phyloP scores from a whole-genome alignment of 2,329 filamentous ascomycete species.

The Rachicladosporium sp. region DNA sequence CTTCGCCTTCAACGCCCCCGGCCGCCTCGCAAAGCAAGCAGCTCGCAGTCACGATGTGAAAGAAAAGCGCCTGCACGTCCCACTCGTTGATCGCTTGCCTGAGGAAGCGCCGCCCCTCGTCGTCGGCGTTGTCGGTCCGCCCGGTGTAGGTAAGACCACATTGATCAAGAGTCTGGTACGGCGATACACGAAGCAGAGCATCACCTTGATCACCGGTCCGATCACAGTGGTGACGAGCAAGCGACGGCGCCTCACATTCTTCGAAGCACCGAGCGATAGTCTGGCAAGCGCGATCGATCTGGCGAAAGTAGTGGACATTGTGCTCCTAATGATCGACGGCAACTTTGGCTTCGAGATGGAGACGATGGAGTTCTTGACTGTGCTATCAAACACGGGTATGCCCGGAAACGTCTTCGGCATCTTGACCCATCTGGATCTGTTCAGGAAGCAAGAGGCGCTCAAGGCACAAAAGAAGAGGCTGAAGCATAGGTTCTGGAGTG shows the following conservation, averaged over 20 bases:
- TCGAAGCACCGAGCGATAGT: conserved; percentile 91
- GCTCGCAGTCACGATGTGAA: conserved; percentile 69
- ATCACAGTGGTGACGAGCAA: conserved; percentile 96
- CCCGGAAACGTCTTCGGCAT: conserved; percentile 97
- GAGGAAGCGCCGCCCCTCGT: conserved; percentile 91
- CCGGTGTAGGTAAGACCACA: conserved; percentile 89
- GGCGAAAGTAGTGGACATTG: conserved; percentile 93
- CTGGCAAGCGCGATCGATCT: conserved; percentile 94
- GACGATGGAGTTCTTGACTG: conserved; percentile 98
- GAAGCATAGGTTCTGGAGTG: conserved; percentile 93
- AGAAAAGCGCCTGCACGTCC: conserved; percentile 93
- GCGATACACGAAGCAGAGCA: conserved; percentile 88
- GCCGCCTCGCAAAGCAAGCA: conserved; percentile 63
- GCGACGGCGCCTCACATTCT: conserved; percentile 82
- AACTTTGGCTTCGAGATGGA: conserved; percentile 99
- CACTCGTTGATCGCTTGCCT: conserved; percentile 86
- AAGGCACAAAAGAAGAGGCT: conserved; percentile 91
- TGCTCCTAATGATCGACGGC: conserved; percentile 94
- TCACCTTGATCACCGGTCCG: conserved; percentile 79
- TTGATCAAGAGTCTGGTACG: conserved; percentile 88
- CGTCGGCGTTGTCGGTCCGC: conserved; percentile 86
- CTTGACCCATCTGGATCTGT: conserved; percentile 88
- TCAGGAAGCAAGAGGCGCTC: conserved; percentile 82
- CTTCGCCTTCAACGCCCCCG: conserved; percentile 73
- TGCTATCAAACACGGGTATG: conserved; percentile 90